These are phyloP conservation scores for Pholiota conissans DNA, from an alignment of 768 basidiomycete species.

Conservation along the genomic window DNA sequence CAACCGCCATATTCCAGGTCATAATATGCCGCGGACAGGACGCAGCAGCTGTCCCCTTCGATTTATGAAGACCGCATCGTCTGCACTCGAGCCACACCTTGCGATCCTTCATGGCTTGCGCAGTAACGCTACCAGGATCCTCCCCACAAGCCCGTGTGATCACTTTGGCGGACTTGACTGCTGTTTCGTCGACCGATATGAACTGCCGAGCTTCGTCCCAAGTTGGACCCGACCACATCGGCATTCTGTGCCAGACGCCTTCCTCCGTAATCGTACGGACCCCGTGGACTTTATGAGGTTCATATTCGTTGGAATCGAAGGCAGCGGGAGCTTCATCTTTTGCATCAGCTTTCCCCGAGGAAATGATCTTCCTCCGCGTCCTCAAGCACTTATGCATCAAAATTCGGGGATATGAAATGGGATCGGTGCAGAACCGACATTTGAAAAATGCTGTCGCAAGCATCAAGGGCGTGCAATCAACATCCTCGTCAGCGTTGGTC, in stretches of 20 bases:
- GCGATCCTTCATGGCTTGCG: slow-evolving; percentile 20
- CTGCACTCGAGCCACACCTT: slow-evolving; percentile 31
- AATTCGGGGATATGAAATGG: slow-evolving; percentile 31
- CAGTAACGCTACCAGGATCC: slow-evolving; percentile 23
- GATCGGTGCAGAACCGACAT: slow-evolving; percentile 29
- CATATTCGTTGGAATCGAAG: no score
- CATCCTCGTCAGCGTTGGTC: neutral
- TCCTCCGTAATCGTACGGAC: slow-evolving; percentile 3
- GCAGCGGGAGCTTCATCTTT: no score
- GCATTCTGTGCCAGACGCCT: slow-evolving; percentile 4
- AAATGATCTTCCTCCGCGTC: neutral
- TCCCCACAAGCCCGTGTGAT: slow-evolving; percentile 27
- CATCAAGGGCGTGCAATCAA: slow-evolving; percentile 12
- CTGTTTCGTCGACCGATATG: slow-evolving; percentile 29
- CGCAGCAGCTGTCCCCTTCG: neutral
- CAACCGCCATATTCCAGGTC: slow-evolving; percentile 33
- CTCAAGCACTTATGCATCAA: slow-evolving; percentile 28
- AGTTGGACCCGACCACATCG: slow-evolving; percentile 5
- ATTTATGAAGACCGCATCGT: slow-evolving; percentile 18
- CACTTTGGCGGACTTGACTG: slow-evolving; percentile 19
- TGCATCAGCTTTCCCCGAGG: neutral
- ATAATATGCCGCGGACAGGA: slow-evolving; percentile 21
- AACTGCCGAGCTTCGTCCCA: slow-evolving; percentile 21
- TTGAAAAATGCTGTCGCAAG: slow-evolving; percentile 34
- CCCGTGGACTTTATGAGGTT: neutral